These are phyloP conservation scores for Talaromyces trachyspermus DNA, from an alignment of 495 filamentous ascomycete species.

Conservation along the genomic window DNA sequence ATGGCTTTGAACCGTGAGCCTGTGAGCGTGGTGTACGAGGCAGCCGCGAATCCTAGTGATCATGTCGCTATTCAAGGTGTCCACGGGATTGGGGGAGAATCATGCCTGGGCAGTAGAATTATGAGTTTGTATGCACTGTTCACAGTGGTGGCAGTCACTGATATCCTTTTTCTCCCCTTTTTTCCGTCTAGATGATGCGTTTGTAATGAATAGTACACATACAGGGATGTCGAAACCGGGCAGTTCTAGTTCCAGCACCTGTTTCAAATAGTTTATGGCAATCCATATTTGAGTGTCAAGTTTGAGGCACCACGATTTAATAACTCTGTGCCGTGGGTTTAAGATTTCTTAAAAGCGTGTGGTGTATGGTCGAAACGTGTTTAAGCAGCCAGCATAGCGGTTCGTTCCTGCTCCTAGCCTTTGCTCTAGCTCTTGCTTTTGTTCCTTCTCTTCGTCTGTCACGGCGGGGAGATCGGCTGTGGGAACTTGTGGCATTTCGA, in stretches of 20 bases:
- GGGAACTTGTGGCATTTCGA: conserved; percentile 55
- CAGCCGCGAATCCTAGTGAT: conserved; percentile 83
- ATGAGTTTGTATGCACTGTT: too few species aligned
- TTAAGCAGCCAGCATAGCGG: conserved; percentile 24
- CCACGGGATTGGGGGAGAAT: conserved; percentile 30
- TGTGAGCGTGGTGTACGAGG: conserved; percentile 81
- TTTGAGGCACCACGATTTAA: not conserved
- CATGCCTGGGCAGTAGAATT: conserved; percentile 32
- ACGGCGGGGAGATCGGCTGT: conserved; percentile 20
- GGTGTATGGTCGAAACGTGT: too few species aligned
- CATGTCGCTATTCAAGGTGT: conserved; percentile 53
- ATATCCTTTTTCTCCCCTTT: too few species aligned
- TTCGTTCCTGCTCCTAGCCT: conserved; percentile 28
- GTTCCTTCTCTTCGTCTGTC: conserved; percentile 20
- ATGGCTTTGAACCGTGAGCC: conserved; percentile 79
- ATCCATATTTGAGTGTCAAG: not conserved
- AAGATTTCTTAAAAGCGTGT: too few species aligned
- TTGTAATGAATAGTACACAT: not conserved
- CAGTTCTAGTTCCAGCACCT: too few species aligned
- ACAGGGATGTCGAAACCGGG: too few species aligned
- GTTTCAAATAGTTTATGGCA: not conserved
- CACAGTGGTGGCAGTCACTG: too few species aligned
- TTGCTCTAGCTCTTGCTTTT: conserved; percentile 35
- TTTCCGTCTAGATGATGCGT: not conserved
- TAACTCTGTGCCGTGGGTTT: too few species aligned